Conservation (phyloP, 805 yeast genomes). For the Candida ulmi region DNA sequence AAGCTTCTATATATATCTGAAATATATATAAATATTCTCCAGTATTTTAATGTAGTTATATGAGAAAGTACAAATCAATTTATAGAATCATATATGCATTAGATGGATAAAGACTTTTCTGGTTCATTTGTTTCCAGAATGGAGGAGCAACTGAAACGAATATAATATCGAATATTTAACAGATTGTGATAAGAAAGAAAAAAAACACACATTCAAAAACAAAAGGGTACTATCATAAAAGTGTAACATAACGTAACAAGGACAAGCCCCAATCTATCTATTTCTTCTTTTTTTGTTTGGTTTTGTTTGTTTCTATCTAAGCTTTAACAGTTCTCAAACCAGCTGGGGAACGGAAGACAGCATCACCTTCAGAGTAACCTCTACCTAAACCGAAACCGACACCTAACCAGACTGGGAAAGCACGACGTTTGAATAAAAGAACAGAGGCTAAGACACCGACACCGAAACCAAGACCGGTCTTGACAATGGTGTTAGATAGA, state of each 20-base stretch:
- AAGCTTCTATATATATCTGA: too few species aligned
- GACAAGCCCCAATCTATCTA: too few species aligned
- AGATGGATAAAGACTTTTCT: too few species aligned
- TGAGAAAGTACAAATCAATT: too few species aligned
- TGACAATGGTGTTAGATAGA: conserved; percentile 87
- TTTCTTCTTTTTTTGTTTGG: not conserved
- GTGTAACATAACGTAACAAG: not conserved
- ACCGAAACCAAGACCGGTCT: conserved; percentile 94
- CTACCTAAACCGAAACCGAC: conserved; percentile 97
- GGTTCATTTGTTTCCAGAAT: not conserved
- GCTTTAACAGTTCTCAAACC: conserved; percentile 75
- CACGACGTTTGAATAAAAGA: conserved; percentile 83
- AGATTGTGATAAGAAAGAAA: not conserved
- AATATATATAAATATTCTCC: too few species aligned
- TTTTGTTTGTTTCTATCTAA: conserved; percentile 22
- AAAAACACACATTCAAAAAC: not conserved
- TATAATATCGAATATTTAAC: not conserved
- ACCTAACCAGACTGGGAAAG: conserved; percentile 98
- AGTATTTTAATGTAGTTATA: too few species aligned
- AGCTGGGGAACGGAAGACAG: conserved; percentile 81
- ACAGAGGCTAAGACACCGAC: conserved; percentile 93
- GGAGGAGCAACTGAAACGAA: not conserved
- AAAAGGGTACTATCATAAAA: not conserved
- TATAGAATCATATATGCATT: too few species aligned
- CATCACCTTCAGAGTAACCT: conserved; percentile 97